Evolutionary conservation across 2,329 filamentous ascomycete genomes (phyloP).

Genomic region (Phaeosphaeria sp.): DNA sequence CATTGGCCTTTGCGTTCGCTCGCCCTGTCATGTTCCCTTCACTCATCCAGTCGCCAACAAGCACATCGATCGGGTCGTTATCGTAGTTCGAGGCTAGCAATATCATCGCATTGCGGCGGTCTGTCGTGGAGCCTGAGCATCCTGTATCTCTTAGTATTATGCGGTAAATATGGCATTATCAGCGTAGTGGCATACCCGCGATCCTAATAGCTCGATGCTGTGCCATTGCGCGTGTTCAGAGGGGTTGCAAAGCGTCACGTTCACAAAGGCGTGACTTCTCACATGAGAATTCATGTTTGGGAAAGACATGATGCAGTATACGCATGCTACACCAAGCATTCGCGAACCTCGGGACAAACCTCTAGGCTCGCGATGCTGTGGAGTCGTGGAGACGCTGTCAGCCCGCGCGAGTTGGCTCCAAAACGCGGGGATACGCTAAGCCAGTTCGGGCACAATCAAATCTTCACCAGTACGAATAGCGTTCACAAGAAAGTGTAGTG

Average conservation of each 20-base stretch:
- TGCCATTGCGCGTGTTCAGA: conserved; percentile 20
- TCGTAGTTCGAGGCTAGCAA: conserved; percentile 35
- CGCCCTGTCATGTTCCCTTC: conserved; percentile 41
- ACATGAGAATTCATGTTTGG: not conserved
- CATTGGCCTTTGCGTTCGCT: conserved; percentile 29
- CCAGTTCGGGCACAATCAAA: not conserved
- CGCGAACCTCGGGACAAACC: conserved; percentile 14
- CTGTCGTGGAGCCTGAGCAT: conserved; percentile 41
- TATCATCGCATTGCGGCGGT: conserved; percentile 42
- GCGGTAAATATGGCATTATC: not conserved
- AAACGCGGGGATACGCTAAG: conserved; percentile 15
- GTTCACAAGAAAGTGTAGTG: too few relatives aligned
- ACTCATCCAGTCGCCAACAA: conserved; percentile 43
- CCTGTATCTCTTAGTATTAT: conserved; percentile 13
- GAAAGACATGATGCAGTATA: not conserved
- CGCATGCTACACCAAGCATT: not conserved
- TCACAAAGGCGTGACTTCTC: not conserved
- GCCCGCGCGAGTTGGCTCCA: conserved; percentile 3
- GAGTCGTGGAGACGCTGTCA: conserved; percentile 28
- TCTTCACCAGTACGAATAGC: too few relatives aligned
- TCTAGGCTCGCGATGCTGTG: conserved; percentile 5
- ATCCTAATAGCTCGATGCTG: conserved; percentile 26
- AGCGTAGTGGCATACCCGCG: conserved; percentile 17
- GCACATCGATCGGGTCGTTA: conserved; percentile 41
- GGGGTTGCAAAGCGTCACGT: not conserved